Evolutionary conservation across 2,329 filamentous ascomycete species (phyloP).

Genomic region (Alternaria arbusti): DNA sequence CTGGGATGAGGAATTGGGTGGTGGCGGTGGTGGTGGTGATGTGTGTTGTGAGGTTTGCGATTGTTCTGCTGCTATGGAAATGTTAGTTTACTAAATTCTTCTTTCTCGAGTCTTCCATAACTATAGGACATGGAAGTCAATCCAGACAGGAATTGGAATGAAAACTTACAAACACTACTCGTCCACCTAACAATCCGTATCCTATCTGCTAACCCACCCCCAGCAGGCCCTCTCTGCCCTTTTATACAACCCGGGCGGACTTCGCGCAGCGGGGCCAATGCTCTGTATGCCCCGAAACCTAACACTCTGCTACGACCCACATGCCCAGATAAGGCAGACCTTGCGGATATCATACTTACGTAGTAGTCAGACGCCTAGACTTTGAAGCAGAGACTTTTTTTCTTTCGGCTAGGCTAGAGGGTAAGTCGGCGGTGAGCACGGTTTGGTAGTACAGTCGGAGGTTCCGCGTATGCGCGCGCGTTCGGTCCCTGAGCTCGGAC

Average conservation of each 20-base stretch:
- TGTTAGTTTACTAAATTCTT: background rate
- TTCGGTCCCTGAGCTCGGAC: conserved; percentile 16
- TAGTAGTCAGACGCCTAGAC: conserved; percentile 11
- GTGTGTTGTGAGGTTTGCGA: conserved; percentile 6
- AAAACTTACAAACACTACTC: conserved; percentile 26
- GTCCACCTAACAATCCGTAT: conserved; percentile 12
- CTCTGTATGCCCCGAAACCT: background rate
- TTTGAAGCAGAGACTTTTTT: conserved; percentile 17
- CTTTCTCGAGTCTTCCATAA: background rate
- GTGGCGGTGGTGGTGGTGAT: conserved; percentile 13
- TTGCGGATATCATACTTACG: conserved; percentile 32
- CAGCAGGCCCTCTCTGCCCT: conserved; percentile 3
- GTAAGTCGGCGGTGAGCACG: conserved; percentile 20
- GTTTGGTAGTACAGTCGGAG: conserved; percentile 3
- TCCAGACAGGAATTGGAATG: background rate
- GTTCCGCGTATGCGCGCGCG: conserved; percentile 1
- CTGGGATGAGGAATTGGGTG: background rate
- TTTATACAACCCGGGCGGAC: conserved; percentile 30
- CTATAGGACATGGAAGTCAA: background rate
- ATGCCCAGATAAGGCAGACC: conserved; percentile 34
- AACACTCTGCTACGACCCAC: conserved; percentile 23
- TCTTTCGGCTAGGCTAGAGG: background rate
- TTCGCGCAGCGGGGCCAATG: conserved; percentile 22
- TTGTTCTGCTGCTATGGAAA: background rate
- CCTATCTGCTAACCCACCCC: conserved; percentile 6